phyloP scores from a whole-genome alignment of 2,329 filamentous ascomycete genomes.

The Penicillium sp. region DNA sequence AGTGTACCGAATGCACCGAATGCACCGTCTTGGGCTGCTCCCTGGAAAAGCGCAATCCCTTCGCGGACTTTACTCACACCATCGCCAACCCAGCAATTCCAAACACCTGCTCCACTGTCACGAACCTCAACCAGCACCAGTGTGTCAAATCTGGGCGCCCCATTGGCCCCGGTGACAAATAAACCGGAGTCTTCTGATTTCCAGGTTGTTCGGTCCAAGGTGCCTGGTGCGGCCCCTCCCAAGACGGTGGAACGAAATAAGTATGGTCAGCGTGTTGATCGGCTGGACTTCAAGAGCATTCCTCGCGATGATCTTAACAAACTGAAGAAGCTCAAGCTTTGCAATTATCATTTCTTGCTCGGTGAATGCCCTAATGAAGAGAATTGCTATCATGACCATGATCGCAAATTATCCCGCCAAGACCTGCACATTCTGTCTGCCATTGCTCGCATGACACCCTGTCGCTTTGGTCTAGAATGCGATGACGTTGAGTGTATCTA shows the following conservation, averaged over 20 bases:
- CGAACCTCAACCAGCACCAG: conserved; percentile 44
- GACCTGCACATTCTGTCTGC: conserved; percentile 57
- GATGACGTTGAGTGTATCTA: conserved; percentile 63
- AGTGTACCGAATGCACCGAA: conserved; percentile 19
- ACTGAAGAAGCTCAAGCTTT: conserved; percentile 62
- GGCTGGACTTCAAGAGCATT: conserved; percentile 51
- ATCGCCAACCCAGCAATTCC: conserved; percentile 37
- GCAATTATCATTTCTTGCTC: conserved; percentile 62
- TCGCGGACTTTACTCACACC: conserved; percentile 35
- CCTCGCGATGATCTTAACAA: conserved; percentile 57
- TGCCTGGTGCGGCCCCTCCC: conserved; percentile 30
- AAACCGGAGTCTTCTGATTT: conserved; percentile 39
- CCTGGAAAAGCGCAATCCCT: conserved; percentile 35
- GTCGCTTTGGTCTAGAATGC: conserved; percentile 58
- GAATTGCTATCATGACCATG: conserved; percentile 56
- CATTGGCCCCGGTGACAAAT: conserved; percentile 38
- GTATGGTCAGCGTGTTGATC: conserved; percentile 60
- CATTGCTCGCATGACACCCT: conserved; percentile 64
- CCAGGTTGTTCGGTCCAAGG: conserved; percentile 41
- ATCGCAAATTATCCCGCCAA: conserved; percentile 53
- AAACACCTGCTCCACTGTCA: conserved; percentile 30
- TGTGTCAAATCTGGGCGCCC: conserved; percentile 35
- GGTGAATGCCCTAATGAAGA: conserved; percentile 56
- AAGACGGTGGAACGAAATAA: conserved; percentile 56
- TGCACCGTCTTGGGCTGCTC: conserved; percentile 32